Evolutionary conservation across 192 early-diverging fungal genomes (phyloP).

Genomic region (Oehlia diaphana): DNA sequence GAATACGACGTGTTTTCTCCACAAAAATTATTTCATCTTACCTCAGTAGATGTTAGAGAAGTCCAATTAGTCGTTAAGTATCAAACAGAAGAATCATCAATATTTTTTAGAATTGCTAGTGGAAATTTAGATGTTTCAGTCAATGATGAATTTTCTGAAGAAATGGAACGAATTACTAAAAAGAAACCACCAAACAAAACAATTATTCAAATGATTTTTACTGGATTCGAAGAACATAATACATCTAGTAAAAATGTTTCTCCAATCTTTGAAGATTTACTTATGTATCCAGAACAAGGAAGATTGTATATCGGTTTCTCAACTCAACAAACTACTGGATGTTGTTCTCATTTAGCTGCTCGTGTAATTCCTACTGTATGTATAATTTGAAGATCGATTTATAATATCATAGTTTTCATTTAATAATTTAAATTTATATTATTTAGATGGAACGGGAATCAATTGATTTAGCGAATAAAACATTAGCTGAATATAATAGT

Average conservation of each 20-base stretch:
- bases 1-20: slow-evolving; percentile 58
- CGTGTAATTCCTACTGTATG: slow-evolving; percentile 83
- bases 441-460: slow-evolving; percentile 72
- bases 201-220: slow-evolving; percentile 69
- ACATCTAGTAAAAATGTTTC: slow-evolving; percentile 15
- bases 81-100: slow-evolving; percentile 44
- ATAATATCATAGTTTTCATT: too few species aligned
- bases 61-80: slow-evolving; percentile 58
- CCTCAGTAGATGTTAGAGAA: slow-evolving; percentile 55
- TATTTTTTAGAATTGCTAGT: slow-evolving; percentile 70
- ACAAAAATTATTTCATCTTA: slow-evolving; percentile 69
- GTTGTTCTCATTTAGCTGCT: slow-evolving; percentile 72
- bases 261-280: slow-evolving; percentile 72
- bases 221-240: slow-evolving; percentile 70
- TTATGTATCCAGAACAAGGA: slow-evolving; percentile 76
- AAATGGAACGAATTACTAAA: slow-evolving; percentile 90
- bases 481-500: slow-evolving; percentile 76
- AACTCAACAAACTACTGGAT: slow-evolving; percentile 90
- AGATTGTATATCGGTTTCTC: slow-evolving; percentile 88
- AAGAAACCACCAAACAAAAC: slow-evolving; percentile 78
- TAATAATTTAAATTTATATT: background rate
- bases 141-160: slow-evolving; percentile 51
- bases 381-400: background rate
- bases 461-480: slow-evolving; percentile 87
- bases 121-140: slow-evolving; percentile 62